These are phyloP conservation scores for Naegleria fowleri DNA, from an alignment of 208 protist genomes.

Conservation along the genomic window DNA sequence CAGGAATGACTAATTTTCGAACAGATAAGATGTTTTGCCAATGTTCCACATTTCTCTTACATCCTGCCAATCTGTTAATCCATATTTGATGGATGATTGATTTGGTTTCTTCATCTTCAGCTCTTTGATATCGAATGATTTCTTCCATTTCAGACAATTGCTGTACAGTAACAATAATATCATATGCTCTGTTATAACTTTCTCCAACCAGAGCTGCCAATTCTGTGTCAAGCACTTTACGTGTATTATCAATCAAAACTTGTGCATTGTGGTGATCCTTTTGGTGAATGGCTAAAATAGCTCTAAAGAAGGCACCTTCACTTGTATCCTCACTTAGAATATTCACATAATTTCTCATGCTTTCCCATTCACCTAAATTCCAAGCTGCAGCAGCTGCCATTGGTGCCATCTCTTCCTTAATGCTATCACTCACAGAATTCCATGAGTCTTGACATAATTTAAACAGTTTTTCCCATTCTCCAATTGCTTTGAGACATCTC, in stretches of 20 bases:
- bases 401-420: slow-evolving; percentile 70
- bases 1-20: slow-evolving; percentile 82
- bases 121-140: slow-evolving; percentile 83
- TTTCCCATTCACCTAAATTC: slow-evolving; percentile 80
- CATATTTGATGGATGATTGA: slow-evolving; percentile 60
- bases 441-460: slow-evolving; percentile 66
- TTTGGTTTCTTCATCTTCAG: slow-evolving; percentile 58
- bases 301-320: slow-evolving; percentile 64
- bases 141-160: slow-evolving; percentile 98
- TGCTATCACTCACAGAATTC: slow-evolving; percentile 35
- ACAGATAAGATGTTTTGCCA: slow-evolving; percentile 95
- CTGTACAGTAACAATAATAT: slow-evolving; percentile 90
- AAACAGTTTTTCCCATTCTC: slow-evolving; percentile 79
- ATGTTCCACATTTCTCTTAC: slow-evolving; percentile 81
- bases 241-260: slow-evolving; percentile 50
- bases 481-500: slow-evolving; percentile 91
- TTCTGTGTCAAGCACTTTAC: slow-evolving; percentile 59
- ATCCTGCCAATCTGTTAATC: slow-evolving; percentile 68
- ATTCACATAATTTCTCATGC: slow-evolving; percentile 79
- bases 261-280: slow-evolving; percentile 38
- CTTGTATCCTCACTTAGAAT: slow-evolving; percentile 77
- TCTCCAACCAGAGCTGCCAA: slow-evolving; percentile 82
- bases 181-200: slow-evolving; percentile 96
- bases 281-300: slow-evolving; percentile 18
- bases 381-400: slow-evolving; percentile 88